Evolutionary conservation across 2,329 filamentous ascomycete genomes (phyloP).

Genomic region (Ceratocystis colombiana): DNA sequence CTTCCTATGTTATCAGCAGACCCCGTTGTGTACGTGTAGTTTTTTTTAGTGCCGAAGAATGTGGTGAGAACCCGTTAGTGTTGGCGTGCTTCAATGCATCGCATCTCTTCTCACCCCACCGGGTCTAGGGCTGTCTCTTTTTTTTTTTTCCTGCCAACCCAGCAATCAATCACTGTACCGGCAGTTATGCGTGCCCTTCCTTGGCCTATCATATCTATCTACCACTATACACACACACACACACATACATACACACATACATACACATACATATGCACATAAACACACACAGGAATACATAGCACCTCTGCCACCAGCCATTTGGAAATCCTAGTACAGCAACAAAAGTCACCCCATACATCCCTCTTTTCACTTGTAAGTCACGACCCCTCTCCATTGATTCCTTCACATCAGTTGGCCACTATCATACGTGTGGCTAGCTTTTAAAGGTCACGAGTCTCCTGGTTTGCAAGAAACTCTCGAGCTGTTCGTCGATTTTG

Average conservation of each 20-base stretch:
- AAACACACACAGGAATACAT: neutral
- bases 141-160: neutral
- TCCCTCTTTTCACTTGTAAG: conserved; percentile 9
- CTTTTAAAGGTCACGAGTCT: neutral
- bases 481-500: neutral
- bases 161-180: neutral
- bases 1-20: conserved; percentile 5
- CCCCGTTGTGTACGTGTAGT: neutral
- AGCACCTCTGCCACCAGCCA: neutral
- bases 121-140: neutral
- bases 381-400: neutral
- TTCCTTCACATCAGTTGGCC: neutral
- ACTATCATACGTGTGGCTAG: neutral
- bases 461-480: neutral
- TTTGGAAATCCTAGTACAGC: neutral
- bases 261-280: neutral
- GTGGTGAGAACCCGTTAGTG: neutral
- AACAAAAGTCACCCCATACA: neutral
- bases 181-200: neutral
- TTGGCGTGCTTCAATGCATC: neutral
- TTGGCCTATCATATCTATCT: neutral
- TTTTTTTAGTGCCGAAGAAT: neutral
- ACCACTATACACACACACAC: neutral
- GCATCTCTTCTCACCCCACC: conserved; percentile 1
- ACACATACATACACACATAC: neutral